A percentile compares a stretch with the other conserved stretches of the same genome.
Evolutionary conservation across 2,329 filamentous ascomycete genomes (phyloP).

Genomic region (Aureobasidium sp.): DNA sequence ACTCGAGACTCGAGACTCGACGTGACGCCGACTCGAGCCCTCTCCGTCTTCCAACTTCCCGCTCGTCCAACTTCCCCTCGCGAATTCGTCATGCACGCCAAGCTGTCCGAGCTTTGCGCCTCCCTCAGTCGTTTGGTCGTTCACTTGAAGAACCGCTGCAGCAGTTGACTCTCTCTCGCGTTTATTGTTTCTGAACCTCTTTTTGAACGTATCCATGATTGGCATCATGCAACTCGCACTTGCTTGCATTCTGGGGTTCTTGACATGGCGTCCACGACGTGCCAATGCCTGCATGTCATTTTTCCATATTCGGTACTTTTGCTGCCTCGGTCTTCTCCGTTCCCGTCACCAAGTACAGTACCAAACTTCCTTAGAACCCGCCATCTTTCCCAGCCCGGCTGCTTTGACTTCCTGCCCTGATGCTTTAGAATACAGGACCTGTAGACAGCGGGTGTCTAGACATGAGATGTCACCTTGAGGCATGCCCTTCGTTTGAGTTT

Average conservation of each 20-base stretch:
- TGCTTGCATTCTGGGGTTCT: background rate
- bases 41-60: background rate
- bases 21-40: background rate
- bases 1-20: background rate
- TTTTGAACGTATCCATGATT: background rate
- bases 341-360: background rate
- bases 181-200: background rate
- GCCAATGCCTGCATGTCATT: background rate
- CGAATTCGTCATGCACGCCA: constrained; percentile 13
- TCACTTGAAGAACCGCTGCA: constrained; percentile 4
- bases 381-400: background rate
- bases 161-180: background rate
- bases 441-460: background rate
- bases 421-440: background rate
- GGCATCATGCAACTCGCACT: background rate
- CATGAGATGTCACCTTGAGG: background rate
- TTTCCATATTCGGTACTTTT: background rate
- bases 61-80: constrained; percentile 9
- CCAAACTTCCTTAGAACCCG: background rate
- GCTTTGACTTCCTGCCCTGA: background rate
- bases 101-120: constrained; percentile 1
- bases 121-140: constrained; percentile 2
- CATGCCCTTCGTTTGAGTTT: background rate
- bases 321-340: constrained; percentile 5
- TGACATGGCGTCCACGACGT: background rate